Percentiles rank a stretch among this genome's conserved stretches.
Conservation (phyloP, 73 alveolate species). For the Paramecium sonneborni region DNA sequence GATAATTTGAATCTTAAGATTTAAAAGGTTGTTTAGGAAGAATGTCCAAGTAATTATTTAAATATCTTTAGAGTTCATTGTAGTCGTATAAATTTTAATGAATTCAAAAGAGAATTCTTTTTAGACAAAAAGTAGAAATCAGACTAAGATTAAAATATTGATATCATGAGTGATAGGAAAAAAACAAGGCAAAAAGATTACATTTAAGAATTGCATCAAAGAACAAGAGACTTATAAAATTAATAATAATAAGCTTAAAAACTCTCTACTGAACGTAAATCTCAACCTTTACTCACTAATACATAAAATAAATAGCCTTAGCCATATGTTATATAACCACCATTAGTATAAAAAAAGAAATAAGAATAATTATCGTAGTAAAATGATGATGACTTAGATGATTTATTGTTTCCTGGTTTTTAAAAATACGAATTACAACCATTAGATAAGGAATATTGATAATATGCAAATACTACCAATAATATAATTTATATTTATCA, state of each 20-base stretch:
- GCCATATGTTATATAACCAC: not conserved
- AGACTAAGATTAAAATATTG: not conserved
- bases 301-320: not conserved
- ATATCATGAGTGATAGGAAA: not conserved
- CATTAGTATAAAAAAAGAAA: not conserved
- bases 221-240: not conserved
- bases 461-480: not conserved
- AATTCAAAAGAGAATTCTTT: constrained; percentile 27
- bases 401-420: constrained; percentile 48
- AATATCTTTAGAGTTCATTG: constrained; percentile 23
- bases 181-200: constrained; percentile 13
- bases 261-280: not conserved
- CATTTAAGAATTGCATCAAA: not conserved
- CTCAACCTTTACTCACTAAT: not conserved
- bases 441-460: not conserved
- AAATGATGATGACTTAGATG: constrained; percentile 52
- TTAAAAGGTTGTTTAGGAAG: not conserved
- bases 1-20: not conserved
- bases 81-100: constrained; percentile 42
- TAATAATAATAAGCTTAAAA: not conserved
- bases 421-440: not conserved
- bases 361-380: not conserved
- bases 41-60: constrained; percentile 17
- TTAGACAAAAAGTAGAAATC: not conserved
- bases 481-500: not conserved